These are phyloP conservation scores for Zymoseptoria pseudotritici DNA, from an alignment of 2,329 filamentous ascomycete genomes.

Conservation along the genomic window DNA sequence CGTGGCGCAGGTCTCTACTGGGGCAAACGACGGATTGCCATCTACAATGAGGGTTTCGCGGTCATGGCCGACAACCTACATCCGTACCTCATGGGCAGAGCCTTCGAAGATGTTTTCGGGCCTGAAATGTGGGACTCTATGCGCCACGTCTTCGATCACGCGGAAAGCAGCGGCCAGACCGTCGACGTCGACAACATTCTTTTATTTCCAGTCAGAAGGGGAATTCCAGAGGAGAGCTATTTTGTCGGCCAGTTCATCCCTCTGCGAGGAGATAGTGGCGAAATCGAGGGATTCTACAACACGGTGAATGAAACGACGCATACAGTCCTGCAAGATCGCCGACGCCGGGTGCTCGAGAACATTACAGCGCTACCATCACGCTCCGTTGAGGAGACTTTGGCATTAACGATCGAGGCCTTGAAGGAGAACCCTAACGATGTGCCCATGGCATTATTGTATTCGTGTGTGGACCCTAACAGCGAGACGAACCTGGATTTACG, in stretches of 20 bases:
- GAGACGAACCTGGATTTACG: constrained; percentile 1
- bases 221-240: constrained; percentile 18
- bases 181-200: constrained; percentile 13
- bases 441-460: constrained; percentile 13
- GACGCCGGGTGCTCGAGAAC: constrained; percentile 7
- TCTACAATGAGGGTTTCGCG: constrained; percentile 34
- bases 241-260: constrained; percentile 20
- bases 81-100: constrained; percentile 6
- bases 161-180: constrained; percentile 10
- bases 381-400: constrained; percentile 3
- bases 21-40: constrained; percentile 28
- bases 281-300: constrained; percentile 19
- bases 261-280: constrained; percentile 11
- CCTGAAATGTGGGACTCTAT: constrained; percentile 5
- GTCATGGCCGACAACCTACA: constrained; percentile 26
- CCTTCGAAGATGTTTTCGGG: constrained; percentile 9
- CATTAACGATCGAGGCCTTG: constrained; percentile 9
- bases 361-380: constrained; percentile 7
- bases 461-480: constrained; percentile 8
- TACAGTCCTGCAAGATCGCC: constrained; percentile 11
- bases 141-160: constrained; percentile 4
- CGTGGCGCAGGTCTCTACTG: constrained; percentile 15
- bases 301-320: constrained; percentile 16
- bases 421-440: constrained; percentile 12
- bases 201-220: constrained; percentile 11